These are phyloP conservation scores for Stygiomarasmius scandens DNA, from an alignment of 1,284 basidiomycete species.

Conservation along the genomic window DNA sequence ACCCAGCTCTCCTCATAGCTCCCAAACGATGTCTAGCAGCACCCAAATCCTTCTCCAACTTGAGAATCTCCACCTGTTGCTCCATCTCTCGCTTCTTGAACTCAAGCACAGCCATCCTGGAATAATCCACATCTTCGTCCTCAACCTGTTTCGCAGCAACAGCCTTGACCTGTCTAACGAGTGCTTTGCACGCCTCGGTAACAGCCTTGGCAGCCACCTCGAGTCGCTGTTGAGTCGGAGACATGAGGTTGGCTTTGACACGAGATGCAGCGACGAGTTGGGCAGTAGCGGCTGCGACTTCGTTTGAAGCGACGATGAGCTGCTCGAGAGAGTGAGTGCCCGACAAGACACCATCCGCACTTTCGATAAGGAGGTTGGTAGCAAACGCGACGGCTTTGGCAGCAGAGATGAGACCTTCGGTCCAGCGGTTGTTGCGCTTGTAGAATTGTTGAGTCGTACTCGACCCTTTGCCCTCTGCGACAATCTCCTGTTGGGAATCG, in stretches of 20 bases:
- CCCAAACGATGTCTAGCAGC: slow-evolving; percentile 86
- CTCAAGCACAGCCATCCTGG: slow-evolving; percentile 90
- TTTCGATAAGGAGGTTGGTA: slow-evolving; percentile 96
- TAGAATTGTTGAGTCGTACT: slow-evolving; percentile 96
- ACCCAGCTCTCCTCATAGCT: slow-evolving; percentile 89
- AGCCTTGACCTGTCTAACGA: slow-evolving; percentile 96
- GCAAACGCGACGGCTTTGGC: slow-evolving; percentile 98
- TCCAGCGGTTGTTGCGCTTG: slow-evolving; percentile 99
- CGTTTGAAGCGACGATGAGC: slow-evolving; percentile 98
- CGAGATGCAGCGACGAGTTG: slow-evolving; percentile 98
- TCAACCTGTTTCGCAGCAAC: slow-evolving; percentile 83
- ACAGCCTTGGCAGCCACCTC: slow-evolving; percentile 98
- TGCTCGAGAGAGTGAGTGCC: slow-evolving; percentile 98
- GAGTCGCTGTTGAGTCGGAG: slow-evolving; percentile 94
- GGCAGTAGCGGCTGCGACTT: slow-evolving; percentile 95
- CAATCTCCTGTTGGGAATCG: slow-evolving; percentile 97
- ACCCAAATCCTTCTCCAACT: slow-evolving; percentile 93
- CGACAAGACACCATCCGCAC: slow-evolving; percentile 95
- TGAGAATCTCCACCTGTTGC: slow-evolving; percentile 97
- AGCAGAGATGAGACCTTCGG: slow-evolving; percentile 97
- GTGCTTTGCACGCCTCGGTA: slow-evolving; percentile 96
- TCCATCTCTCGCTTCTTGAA: slow-evolving; percentile 99
- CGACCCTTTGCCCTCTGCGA: slow-evolving; percentile 91
- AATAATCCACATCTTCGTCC: slow-evolving; percentile 88
- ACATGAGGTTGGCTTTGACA: slow-evolving; percentile 98